Evolutionary conservation across 768 basidiomycete species (phyloP).

Genomic region (Mycena haematopus): DNA sequence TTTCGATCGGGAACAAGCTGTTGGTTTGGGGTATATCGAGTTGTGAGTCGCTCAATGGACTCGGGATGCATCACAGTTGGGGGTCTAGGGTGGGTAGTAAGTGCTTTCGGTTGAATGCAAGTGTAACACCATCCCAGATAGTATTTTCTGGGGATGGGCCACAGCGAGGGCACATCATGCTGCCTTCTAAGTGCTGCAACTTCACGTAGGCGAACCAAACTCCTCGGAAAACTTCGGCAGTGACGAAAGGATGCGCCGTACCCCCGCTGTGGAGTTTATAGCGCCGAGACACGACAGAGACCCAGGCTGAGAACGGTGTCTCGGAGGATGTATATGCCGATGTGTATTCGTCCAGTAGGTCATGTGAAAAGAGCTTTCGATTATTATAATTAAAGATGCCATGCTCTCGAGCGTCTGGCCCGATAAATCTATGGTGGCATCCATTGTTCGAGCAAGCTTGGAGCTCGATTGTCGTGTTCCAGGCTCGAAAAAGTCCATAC

Average conservation of each 20-base stretch:
- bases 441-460: constrained; percentile 13
- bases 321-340: constrained; percentile 19
- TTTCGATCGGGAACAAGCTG: background rate
- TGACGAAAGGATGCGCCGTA: constrained; percentile 9
- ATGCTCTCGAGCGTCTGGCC: constrained; percentile 17
- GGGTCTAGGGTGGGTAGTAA: constrained; percentile 19
- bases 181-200: constrained; percentile 22
- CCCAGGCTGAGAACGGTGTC: constrained; percentile 27
- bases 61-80: constrained; percentile 14
- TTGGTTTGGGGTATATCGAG: background rate
- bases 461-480: constrained; percentile 8
- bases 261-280: constrained; percentile 10
- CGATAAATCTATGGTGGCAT: constrained; percentile 16
- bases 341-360: constrained; percentile 27
- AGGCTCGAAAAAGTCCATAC: constrained; percentile 10
- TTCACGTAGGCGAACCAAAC: constrained; percentile 28
- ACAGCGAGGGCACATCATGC: constrained; percentile 22
- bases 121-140: constrained; percentile 31
- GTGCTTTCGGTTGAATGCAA: constrained; percentile 30
- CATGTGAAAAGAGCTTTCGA: constrained; percentile 17
- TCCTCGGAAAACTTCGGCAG: constrained; percentile 14
- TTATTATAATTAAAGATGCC: constrained; percentile 31
- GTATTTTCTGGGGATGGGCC: constrained; percentile 23
- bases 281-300: constrained; percentile 9
- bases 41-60: constrained; percentile 1